phyloP scores from a whole-genome alignment of 164 flowering plant species.

The Aristolochia contorta region DNA sequence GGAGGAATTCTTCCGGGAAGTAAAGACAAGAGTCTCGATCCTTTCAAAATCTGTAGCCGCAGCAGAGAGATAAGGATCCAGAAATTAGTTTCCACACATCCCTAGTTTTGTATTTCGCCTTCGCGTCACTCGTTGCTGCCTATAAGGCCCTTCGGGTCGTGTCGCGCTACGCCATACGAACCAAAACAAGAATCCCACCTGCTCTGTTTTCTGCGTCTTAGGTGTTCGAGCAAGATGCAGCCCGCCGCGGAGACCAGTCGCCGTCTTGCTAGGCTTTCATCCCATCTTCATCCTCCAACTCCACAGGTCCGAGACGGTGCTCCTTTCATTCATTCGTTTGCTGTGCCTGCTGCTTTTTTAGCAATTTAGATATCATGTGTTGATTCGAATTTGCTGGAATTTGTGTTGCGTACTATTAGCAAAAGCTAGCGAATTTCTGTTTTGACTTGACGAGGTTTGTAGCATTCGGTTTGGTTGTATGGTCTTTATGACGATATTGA shows the following conservation, averaged over 20 bases:
- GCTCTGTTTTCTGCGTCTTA: background rate
- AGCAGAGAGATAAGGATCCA: slow-evolving; percentile 14
- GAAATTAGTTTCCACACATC: slow-evolving; percentile 28
- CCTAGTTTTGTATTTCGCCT: slow-evolving; percentile 14
- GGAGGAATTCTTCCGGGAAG: background rate
- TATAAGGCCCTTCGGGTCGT: background rate
- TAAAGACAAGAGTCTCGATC: background rate
- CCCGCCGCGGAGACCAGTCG: slow-evolving; percentile 32
- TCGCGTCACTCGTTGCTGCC: slow-evolving; percentile 15
- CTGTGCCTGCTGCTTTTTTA: background rate
- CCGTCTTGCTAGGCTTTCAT: slow-evolving; percentile 70
- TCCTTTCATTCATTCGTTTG: slow-evolving; percentile 2
- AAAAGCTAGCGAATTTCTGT: background rate
- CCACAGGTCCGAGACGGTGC: slow-evolving; percentile 28
- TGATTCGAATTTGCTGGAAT: background rate
- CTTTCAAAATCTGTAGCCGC: slow-evolving; percentile 1
- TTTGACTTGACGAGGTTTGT: background rate
- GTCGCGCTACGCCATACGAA: too few species aligned
- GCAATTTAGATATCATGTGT: background rate
- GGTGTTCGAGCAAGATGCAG: slow-evolving; percentile 24
- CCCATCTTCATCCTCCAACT: slow-evolving; percentile 68
- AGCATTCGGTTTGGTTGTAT: background rate
- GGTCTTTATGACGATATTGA: background rate
- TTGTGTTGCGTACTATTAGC: background rate
- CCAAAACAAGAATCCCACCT: too few species aligned